These are phyloP conservation scores for Trichoderma sp. DNA, from an alignment of 2,329 filamentous ascomycete genomes.

Conservation along the genomic window DNA sequence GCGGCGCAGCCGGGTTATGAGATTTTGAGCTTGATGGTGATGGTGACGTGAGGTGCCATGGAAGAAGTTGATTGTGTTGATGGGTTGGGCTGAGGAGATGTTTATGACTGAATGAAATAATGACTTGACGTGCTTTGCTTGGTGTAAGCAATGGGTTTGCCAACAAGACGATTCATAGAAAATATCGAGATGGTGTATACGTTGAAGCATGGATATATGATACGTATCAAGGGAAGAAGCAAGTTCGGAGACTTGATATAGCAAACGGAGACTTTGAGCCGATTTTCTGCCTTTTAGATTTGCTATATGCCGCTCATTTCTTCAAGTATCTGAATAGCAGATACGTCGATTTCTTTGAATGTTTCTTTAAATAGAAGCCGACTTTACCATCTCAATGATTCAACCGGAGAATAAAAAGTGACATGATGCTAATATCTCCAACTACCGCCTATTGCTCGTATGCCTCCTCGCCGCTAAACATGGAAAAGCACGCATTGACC, in stretches of 20 bases:
- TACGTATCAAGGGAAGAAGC: neutral
- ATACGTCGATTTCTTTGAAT: neutral
- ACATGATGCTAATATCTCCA: neutral
- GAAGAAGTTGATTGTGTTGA: neutral
- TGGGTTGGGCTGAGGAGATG: neutral
- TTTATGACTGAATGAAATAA: neutral
- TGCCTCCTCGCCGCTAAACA: neutral
- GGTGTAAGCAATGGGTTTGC: too few species aligned
- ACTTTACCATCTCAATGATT: neutral
- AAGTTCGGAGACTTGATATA: neutral
- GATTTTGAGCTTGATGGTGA: slow-evolving; percentile 75
- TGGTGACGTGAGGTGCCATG: slow-evolving; percentile 32
- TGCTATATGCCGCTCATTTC: neutral
- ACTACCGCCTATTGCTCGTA: neutral
- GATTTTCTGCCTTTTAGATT: neutral
- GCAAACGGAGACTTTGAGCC: neutral
- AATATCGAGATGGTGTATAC: neutral
- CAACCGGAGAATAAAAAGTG: neutral
- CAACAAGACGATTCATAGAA: neutral
- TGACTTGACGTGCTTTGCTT: neutral
- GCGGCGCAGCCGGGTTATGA: slow-evolving; percentile 86
- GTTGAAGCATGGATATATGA: neutral
- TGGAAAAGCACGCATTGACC: neutral
- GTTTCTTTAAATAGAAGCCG: neutral
- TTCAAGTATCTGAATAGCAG: neutral